Percentiles rank a stretch among this genome's conserved stretches.
Conservation (phyloP, 306 rosid species). For the Dalbergia oliveri region DNA sequence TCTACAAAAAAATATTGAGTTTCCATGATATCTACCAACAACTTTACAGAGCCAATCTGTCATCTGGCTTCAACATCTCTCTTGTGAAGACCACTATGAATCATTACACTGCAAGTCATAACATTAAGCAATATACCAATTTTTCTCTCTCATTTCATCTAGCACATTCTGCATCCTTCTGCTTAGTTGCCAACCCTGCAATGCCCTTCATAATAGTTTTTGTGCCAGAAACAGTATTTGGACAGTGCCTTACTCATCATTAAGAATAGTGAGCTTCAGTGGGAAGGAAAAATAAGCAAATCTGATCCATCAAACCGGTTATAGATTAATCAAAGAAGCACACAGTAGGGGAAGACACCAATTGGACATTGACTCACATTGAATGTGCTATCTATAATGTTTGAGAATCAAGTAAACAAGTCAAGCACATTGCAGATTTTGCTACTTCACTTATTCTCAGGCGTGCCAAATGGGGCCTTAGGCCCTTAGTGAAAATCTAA, state of each 20-base stretch:
- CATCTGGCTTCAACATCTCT: conserved; percentile 47
- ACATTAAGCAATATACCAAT: conserved; percentile 45
- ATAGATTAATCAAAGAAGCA: conserved; percentile 59
- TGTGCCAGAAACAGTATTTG: conserved; percentile 64
- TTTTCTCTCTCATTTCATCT: conserved; percentile 64
- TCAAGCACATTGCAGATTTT: conserved; percentile 65
- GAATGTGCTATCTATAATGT: conserved; percentile 50
- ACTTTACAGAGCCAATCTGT: background rate
- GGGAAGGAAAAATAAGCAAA: conserved; percentile 44
- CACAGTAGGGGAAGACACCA: conserved; percentile 55
- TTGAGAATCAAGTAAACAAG: conserved; percentile 54
- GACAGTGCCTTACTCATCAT: conserved; percentile 61
- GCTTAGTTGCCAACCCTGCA: conserved; percentile 42
- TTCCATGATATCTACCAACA: background rate
- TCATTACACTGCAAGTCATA: conserved; percentile 57
- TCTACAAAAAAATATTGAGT: background rate
- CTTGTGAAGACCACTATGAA: conserved; percentile 55
- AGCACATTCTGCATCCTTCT: conserved; percentile 59
- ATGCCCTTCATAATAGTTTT: conserved; percentile 60
- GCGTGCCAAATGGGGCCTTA: too few relatives aligned
- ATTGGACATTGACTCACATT: conserved; percentile 13
- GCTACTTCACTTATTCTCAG: background rate
- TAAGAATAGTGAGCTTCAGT: conserved; percentile 36
- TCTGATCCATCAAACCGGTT: conserved; percentile 59
- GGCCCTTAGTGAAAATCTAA: too few relatives aligned